These are phyloP conservation scores for Suillus ampliporus DNA, from an alignment of 768 basidiomycete genomes.

Conservation along the genomic window DNA sequence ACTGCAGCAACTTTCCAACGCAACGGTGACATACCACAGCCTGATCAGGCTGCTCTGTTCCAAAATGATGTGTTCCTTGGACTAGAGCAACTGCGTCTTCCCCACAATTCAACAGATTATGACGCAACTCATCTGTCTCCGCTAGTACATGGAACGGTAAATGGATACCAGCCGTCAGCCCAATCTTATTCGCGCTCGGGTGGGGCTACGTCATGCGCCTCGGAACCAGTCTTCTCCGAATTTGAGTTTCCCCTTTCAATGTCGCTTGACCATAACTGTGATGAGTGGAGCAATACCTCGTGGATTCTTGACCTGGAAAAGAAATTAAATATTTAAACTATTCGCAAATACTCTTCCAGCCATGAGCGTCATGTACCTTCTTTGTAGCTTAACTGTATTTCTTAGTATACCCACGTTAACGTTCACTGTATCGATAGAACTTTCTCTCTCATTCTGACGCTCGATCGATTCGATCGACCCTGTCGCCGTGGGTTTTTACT, in stretches of 20 bases:
- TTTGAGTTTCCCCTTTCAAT: background rate
- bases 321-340: background rate
- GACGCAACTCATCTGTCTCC: background rate
- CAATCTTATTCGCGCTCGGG: background rate
- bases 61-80: conserved; percentile 1
- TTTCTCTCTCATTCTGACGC: background rate
- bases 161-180: background rate
- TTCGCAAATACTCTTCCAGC: background rate
- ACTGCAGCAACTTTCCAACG: conserved; percentile 26
- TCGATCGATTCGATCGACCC: background rate
- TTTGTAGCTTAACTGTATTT: conserved; percentile 3
- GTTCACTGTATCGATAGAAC: conserved; percentile 3
- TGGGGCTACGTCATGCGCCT: background rate
- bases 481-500: background rate
- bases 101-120: conserved; percentile 2
- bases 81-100: conserved; percentile 12
- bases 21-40: background rate
- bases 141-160: background rate
- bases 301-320: conserved; percentile 4
- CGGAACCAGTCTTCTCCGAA: background rate
- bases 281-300: conserved; percentile 1
- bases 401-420: background rate
- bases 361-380: background rate
- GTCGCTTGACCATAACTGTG: background rate
- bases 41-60: background rate